A percentile compares a stretch with the other conserved stretches of the same genome.
Conservation (phyloP, 75 land plant species). For the Adiantum capillusveneris region DNA sequence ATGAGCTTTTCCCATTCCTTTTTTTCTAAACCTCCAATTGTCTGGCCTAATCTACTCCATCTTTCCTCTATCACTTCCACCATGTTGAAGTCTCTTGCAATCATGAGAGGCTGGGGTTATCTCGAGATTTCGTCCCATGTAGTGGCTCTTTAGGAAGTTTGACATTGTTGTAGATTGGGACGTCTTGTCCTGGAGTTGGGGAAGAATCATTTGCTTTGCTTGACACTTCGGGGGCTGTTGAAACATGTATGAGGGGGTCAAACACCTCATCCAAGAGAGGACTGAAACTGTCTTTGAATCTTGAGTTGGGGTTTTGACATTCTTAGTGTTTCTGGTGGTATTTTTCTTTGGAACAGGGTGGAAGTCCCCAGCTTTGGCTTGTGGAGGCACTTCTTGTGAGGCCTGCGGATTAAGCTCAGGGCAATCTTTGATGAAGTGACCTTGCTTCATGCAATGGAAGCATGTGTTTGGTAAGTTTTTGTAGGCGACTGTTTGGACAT, state of each 20-base stretch:
- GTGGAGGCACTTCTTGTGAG: no score
- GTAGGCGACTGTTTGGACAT: not conserved
- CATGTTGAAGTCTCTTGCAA: not conserved
- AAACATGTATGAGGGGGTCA: not conserved
- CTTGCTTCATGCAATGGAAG: not conserved
- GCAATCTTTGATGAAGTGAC: not conserved
- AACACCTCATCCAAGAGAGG: not conserved
- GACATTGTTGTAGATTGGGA: not conserved
- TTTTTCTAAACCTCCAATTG: not conserved
- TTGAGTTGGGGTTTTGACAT: not conserved
- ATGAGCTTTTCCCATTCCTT: not conserved
- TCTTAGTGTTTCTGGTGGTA: not conserved
- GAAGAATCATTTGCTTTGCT: no score
- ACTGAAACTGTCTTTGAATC: not conserved
- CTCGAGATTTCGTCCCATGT: not conserved
- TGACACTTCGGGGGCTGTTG: no score
- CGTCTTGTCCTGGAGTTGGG: not conserved
- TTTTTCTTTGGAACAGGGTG: not conserved
- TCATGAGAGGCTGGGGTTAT: not conserved
- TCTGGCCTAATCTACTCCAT: no score
- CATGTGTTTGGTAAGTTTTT: not conserved
- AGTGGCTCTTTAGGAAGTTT: not conserved
- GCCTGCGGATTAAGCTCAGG: no score
- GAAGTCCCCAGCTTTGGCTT: no score
- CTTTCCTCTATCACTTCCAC: not conserved